Conservation (phyloP, 345 rosid genomes). For the Leavenworthia alabamica region DNA sequence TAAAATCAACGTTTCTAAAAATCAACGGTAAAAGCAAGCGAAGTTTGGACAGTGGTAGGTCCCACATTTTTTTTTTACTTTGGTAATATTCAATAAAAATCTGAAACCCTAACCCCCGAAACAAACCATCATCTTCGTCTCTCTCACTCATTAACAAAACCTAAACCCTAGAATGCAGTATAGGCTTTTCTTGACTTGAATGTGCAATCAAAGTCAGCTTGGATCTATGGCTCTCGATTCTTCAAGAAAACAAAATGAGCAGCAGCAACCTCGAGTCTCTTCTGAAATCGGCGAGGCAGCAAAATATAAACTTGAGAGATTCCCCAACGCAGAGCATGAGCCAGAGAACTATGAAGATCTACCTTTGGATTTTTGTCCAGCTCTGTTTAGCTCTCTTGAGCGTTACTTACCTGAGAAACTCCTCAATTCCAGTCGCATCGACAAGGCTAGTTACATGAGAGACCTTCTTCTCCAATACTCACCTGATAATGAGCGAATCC, state of each 20-base stretch:
- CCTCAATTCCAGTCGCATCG: constrained; percentile 45
- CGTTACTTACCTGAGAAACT: constrained; percentile 58
- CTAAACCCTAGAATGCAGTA: constrained; percentile 31
- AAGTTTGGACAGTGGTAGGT: background rate
- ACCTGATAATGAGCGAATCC: constrained; percentile 62
- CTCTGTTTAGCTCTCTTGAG: constrained; percentile 78
- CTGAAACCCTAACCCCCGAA: constrained; percentile 35
- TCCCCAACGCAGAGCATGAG: constrained; percentile 55
- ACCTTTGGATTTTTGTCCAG: constrained; percentile 54
- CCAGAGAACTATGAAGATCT: constrained; percentile 82
- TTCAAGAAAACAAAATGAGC: constrained; percentile 22
- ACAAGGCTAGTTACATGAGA: constrained; percentile 57
- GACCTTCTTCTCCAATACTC: constrained; percentile 66
- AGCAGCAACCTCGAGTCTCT: constrained; percentile 5
- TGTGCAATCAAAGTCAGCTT: constrained; percentile 21
- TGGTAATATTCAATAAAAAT: background rate
- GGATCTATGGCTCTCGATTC: constrained; percentile 33
- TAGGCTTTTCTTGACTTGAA: constrained; percentile 21
- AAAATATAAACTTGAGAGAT: constrained; percentile 38
- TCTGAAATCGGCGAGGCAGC: constrained; percentile 4
- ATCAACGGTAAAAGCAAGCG: background rate
- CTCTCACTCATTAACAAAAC: constrained; percentile 12
- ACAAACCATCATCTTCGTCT: constrained; percentile 33
- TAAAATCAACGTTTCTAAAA: background rate
- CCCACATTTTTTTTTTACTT: constrained; percentile 11